Evolutionary conservation across 176 grass and related monocot genomes (phyloP), one percentile per base, ranked within the genome.

Genomic region (Eremochloa ophiuroides): DNA sequence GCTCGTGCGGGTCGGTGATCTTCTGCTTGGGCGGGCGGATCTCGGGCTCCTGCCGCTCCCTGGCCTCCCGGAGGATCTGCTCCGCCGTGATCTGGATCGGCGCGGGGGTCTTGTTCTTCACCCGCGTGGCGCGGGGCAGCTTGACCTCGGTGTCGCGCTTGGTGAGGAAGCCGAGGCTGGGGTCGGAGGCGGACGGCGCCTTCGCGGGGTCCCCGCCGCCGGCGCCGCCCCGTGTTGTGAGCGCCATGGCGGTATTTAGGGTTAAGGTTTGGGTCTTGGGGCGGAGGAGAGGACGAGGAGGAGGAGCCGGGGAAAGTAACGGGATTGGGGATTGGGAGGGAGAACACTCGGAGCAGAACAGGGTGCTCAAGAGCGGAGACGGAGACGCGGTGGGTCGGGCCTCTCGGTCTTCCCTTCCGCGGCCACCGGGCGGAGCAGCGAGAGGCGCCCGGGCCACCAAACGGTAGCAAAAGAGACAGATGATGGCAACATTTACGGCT

Each of bases 111-210:
- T 93, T 98, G 79, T 95, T 95, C 88, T 95, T 98, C 10, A 93
- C 92, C 48, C 85, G 84, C 17, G 84, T 88, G 10, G 90, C 84
- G 6, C 88, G 90, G 27, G 92, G 79, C n/a, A 98, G 86, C 76
- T 93, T 94, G 8, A 98, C 95, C 80, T 96, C 93, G 26, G 90
- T 92, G 87, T 95, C 93, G 41, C 90, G 85, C 79, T 88, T 86
- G 26, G 93, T 92, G 53, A 95, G 90, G 87, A 88, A 88, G 8
- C 87, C 87, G 8, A 87, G 78, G 40, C 37, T 85, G 39, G 77
- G 48, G 48, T 90, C 84, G 56, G 86, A 26, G 31, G 84, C 48
- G 5, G 83, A 72, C 71, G 84, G 70, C 33, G 67, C 42, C 71
- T 66, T 62, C 25, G 86, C 39, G 31, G 66, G 41, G 27, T 73